These are phyloP conservation scores for Jimgerdemannia lactiflua DNA, from an alignment of 192 early-diverging fungal species.

Conservation along the genomic window DNA sequence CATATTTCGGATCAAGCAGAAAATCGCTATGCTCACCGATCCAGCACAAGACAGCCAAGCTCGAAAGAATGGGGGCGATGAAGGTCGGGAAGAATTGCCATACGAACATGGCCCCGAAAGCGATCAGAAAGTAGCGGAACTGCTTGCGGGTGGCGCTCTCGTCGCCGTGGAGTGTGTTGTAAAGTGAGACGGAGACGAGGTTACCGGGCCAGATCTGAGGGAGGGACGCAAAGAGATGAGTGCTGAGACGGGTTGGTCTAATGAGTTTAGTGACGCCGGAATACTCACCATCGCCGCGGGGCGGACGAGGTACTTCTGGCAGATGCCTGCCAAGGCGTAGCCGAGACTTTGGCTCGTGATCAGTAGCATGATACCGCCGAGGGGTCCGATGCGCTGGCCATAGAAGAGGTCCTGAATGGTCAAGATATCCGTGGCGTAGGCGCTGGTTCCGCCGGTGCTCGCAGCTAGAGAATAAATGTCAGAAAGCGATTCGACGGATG, in stretches of 20 bases:
- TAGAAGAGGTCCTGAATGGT: slow-evolving; percentile 40
- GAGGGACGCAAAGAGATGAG: neutral
- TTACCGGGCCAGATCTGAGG: slow-evolving; percentile 40
- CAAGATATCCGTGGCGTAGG: slow-evolving; percentile 34
- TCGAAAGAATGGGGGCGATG: slow-evolving; percentile 64
- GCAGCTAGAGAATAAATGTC: slow-evolving; percentile 51
- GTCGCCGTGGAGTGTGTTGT: slow-evolving; percentile 40
- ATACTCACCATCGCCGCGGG: slow-evolving; percentile 36
- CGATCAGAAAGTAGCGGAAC: slow-evolving; percentile 43
- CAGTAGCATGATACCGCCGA: slow-evolving; percentile 61
- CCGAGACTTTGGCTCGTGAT: slow-evolving; percentile 60
- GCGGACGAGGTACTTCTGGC: slow-evolving; percentile 40
- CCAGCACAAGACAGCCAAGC: slow-evolving; percentile 62
- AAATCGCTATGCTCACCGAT: neutral
- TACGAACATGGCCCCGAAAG: slow-evolving; percentile 34
- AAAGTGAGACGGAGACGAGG: slow-evolving; percentile 44
- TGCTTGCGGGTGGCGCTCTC: slow-evolving; percentile 16
- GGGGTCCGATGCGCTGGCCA: slow-evolving; percentile 55
- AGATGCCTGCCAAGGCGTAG: slow-evolving; percentile 39
- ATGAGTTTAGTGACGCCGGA: neutral
- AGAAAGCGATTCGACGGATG: slow-evolving; percentile 69
- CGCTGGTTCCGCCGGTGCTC: slow-evolving; percentile 10
- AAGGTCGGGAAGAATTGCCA: slow-evolving; percentile 65
- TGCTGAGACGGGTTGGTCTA: neutral
- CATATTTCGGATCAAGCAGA: neutral